Percentiles rank a stretch among this genome's conserved stretches.
Evolutionary conservation across 768 basidiomycete genomes (phyloP).

Genomic region (Trametes maxima): DNA sequence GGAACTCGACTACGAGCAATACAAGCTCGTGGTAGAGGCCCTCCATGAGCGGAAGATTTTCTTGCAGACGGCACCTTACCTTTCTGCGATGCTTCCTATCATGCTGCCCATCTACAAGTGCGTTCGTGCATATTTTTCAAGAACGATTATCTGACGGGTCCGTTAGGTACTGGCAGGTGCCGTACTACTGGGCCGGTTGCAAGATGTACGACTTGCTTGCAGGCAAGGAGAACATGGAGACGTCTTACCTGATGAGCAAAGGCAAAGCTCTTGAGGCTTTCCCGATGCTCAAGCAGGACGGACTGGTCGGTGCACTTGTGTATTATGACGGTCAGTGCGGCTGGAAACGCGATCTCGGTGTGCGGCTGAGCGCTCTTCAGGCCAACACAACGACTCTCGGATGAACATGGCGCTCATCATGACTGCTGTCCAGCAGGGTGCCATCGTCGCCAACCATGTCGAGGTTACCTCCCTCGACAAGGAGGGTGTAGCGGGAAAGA

Average conservation of each 20-base stretch:
- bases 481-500: slow-evolving; percentile 52
- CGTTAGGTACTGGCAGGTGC: slow-evolving; percentile 89
- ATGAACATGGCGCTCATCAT: slow-evolving; percentile 97
- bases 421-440: slow-evolving; percentile 92
- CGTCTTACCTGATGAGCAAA: slow-evolving; percentile 92
- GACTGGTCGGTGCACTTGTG: slow-evolving; percentile 91
- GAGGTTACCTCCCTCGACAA: slow-evolving; percentile 83
- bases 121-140: neutral
- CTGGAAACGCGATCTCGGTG: slow-evolving; percentile 34
- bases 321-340: slow-evolving; percentile 86
- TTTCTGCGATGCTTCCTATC: slow-evolving; percentile 91
- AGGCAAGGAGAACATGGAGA: slow-evolving; percentile 96
- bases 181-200: slow-evolving; percentile 94
- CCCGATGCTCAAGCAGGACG: slow-evolving; percentile 93
- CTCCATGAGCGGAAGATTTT: slow-evolving; percentile 92
- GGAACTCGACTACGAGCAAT: slow-evolving; percentile 95
- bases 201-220: slow-evolving; percentile 96
- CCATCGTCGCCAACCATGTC: slow-evolving; percentile 85
- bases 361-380: slow-evolving; percentile 44
- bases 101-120: slow-evolving; percentile 97
- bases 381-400: slow-evolving; percentile 97
- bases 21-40: slow-evolving; percentile 94
- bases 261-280: slow-evolving; percentile 93
- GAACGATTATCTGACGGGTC: slow-evolving; percentile 6
- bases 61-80: slow-evolving; percentile 93